Evolutionary conservation across 1,284 basidiomycete genomes (phyloP).

Genomic region (Baeospora myosura): DNA sequence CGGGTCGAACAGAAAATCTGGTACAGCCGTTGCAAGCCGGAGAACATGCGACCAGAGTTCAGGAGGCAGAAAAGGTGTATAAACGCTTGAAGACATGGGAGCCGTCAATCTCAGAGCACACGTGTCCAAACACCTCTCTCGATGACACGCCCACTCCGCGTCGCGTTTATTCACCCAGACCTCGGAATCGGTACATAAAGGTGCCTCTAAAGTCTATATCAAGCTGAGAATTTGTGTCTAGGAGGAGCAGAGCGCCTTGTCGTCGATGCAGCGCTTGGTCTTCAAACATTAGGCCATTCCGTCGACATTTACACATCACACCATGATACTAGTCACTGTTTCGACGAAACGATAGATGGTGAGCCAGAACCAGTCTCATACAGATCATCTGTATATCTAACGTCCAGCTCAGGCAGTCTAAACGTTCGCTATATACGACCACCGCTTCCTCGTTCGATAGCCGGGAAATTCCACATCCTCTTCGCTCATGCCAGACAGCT

Average conservation of each 20-base stretch:
- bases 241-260: constrained; percentile 93
- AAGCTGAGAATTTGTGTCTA: constrained; percentile 24
- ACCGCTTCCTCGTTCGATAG: constrained; percentile 74
- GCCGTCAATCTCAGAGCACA: too few relatives aligned
- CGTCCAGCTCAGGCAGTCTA: constrained; percentile 60
- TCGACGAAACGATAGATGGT: constrained; percentile 89
- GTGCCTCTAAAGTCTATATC: constrained; percentile 1
- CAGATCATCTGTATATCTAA: constrained; percentile 2
- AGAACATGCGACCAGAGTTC: too few relatives aligned
- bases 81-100: too few relatives aligned
- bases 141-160: constrained; percentile 1
- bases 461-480: constrained; percentile 78
- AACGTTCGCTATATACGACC: constrained; percentile 71
- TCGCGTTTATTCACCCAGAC: constrained; percentile 6
- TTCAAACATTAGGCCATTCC: constrained; percentile 79
- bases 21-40: too few relatives aligned
- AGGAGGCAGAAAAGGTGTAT: too few relatives aligned
- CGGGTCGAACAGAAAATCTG: too few relatives aligned
- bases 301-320: constrained; percentile 95
- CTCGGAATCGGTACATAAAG: constrained; percentile 3
- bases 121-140: too few relatives aligned
- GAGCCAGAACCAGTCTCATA: constrained; percentile 4
- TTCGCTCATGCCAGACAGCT: constrained; percentile 87
- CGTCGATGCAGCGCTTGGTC: constrained; percentile 89
- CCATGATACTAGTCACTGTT: constrained; percentile 80